Percentiles rank a stretch among this genome's conserved stretches.
phyloP scores from a whole-genome alignment of 129 eudicot genomes.

The Tanacetum coccineum region DNA sequence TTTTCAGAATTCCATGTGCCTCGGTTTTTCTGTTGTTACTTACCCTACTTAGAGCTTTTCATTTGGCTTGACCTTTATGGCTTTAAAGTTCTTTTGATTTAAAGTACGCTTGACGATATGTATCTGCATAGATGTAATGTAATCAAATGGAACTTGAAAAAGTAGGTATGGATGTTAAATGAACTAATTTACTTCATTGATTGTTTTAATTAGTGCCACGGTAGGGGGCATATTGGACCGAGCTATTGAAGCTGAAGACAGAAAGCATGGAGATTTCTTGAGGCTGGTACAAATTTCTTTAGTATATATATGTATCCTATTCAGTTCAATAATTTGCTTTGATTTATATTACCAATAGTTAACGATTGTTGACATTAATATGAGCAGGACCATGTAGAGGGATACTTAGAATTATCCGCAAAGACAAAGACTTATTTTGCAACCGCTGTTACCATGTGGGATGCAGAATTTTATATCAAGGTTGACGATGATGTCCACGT shows the following conservation, averaged over 20 bases:
- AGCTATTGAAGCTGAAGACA: conserved; percentile 80
- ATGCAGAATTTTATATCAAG: conserved; percentile 88
- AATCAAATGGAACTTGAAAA: background rate
- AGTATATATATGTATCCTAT: background rate
- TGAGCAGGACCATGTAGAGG: conserved; percentile 79
- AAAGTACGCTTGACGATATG: background rate
- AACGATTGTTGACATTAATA: background rate
- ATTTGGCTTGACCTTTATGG: background rate
- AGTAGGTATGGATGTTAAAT: background rate
- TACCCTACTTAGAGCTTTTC: background rate
- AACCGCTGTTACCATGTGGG: conserved; percentile 83
- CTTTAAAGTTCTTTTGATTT: conserved; percentile 9
- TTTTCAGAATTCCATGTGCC: conserved; percentile 33
- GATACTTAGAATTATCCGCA: conserved; percentile 83
- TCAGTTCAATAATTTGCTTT: background rate
- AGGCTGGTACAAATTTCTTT: conserved; percentile 52
- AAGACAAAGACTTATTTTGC: conserved; percentile 81
- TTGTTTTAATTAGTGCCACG: conserved; percentile 51
- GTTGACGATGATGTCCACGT: conserved; percentile 96
- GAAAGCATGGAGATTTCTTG: conserved; percentile 77
- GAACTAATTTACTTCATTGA: conserved; percentile 10
- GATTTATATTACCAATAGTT: background rate
- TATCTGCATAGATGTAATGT: background rate
- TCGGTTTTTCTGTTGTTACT: conserved; percentile 20
- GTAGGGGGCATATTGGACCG: conserved; percentile 76